Percentiles rank a stretch among this genome's conserved stretches.
Evolutionary conservation across 2,329 filamentous ascomycete species (phyloP).

Genomic region (Acrodontium crateriforme): DNA sequence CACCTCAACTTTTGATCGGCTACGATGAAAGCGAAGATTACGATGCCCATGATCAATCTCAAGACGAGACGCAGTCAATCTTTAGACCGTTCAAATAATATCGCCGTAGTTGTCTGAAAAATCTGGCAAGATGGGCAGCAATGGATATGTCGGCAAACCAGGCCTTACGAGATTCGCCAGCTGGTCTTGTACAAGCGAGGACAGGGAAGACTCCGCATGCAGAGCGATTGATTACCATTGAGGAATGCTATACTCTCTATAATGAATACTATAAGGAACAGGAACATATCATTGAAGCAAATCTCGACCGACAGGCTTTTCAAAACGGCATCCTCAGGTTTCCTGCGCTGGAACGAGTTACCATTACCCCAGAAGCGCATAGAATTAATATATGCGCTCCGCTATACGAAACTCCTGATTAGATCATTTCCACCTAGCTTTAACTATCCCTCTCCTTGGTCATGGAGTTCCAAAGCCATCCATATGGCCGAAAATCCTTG

Average conservation of each 20-base stretch:
- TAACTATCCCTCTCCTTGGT: background rate
- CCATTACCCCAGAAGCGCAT: background rate
- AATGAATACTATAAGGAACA: background rate
- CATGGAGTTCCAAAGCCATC: background rate
- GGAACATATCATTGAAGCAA: background rate
- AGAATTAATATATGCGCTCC: background rate
- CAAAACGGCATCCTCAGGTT: background rate
- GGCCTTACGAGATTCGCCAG: too few species aligned
- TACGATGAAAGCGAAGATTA: too few species aligned
- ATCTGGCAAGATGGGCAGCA: too few species aligned
- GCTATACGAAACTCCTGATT: background rate
- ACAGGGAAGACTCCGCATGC: too few species aligned
- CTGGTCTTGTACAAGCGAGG: too few species aligned
- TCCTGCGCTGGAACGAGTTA: background rate
- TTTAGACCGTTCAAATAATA: too few species aligned
- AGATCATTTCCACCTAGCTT: background rate
- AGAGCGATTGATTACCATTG: too few species aligned
- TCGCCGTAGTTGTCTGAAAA: too few species aligned
- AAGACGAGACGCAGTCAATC: too few species aligned
- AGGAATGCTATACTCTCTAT: background rate
- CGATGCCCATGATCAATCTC: too few species aligned
- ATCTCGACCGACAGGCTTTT: background rate
- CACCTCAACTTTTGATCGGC: too few species aligned
- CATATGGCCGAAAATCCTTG: background rate
- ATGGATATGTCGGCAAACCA: too few species aligned